phyloP scores from a whole-genome alignment of 345 rosid species.

The Cardiospermum halicacabum region DNA sequence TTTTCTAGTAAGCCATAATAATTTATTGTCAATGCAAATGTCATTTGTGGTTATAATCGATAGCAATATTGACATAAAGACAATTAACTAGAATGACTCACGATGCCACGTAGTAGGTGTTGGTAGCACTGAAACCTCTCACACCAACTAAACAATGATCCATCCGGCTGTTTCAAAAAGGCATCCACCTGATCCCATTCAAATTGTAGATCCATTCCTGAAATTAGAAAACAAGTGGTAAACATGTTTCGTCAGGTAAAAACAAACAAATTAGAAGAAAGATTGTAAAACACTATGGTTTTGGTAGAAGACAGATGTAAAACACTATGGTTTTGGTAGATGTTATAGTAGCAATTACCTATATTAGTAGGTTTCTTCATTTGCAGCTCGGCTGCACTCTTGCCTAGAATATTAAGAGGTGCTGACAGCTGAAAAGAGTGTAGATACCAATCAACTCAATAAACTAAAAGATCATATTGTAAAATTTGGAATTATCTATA shows the following conservation, averaged over 20 bases:
- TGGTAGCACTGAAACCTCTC: slow-evolving; percentile 79
- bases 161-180: slow-evolving; percentile 77
- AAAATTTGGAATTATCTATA: neutral
- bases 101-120: slow-evolving; percentile 61
- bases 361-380: slow-evolving; percentile 79
- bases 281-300: neutral
- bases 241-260: neutral
- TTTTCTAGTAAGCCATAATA: neutral
- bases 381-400: slow-evolving; percentile 68
- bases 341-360: slow-evolving; percentile 32
- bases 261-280: neutral
- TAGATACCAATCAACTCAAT: slow-evolving; percentile 13
- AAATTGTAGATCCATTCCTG: slow-evolving; percentile 92
- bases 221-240: slow-evolving; percentile 13
- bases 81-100: slow-evolving; percentile 39
- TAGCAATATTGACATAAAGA: neutral
- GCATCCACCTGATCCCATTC: slow-evolving; percentile 77
- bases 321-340: neutral
- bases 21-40: too few relatives aligned
- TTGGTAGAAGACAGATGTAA: slow-evolving; percentile 2
- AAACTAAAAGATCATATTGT: neutral
- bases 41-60: too few relatives aligned
- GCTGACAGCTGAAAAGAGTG: slow-evolving; percentile 65
- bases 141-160: slow-evolving; percentile 82
- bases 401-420: slow-evolving; percentile 56